A percentile compares a stretch with the other conserved stretches of the same genome.
phyloP scores from a whole-genome alignment of 23 red algal species.

The Gracilaria caudata region DNA sequence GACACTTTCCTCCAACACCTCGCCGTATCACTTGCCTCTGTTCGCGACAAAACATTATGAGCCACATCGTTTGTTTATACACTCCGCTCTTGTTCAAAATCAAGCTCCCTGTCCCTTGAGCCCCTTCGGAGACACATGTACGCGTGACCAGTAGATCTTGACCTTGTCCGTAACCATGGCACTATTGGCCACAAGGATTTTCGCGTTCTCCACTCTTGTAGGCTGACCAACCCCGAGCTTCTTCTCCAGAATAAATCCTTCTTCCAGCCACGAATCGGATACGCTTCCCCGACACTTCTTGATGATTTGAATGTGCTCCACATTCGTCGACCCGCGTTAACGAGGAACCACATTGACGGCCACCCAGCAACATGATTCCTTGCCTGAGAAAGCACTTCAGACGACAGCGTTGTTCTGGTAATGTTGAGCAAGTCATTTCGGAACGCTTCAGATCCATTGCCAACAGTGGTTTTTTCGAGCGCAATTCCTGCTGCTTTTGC shows the following conservation, averaged over 20 bases:
- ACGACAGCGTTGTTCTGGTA: conserved; percentile 86
- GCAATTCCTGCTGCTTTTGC: conserved; percentile 66
- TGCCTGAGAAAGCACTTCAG: conserved; percentile 90
- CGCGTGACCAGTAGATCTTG: conserved; percentile 96
- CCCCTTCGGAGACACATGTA: too few species aligned
- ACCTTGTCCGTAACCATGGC: conserved; percentile 99
- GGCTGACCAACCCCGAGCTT: conserved; percentile 96
- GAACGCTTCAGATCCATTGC: conserved; percentile 60
- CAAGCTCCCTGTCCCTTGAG: too few species aligned
- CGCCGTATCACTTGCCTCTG: too few species aligned
- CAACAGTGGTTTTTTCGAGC: conserved; percentile 76
- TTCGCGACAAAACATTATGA: too few species aligned
- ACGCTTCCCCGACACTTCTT: conserved; percentile 92
- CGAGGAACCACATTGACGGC: conserved; percentile 93
- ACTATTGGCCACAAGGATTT: conserved; percentile 96
- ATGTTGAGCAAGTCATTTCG: conserved; percentile 88
- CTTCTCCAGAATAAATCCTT: conserved; percentile 98
- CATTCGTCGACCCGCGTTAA: conserved; percentile 87
- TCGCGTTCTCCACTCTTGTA: conserved; percentile 93
- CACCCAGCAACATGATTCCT: conserved; percentile 91
- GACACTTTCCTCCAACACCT: too few species aligned
- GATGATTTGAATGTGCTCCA: conserved; percentile 99
- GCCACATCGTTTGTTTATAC: too few species aligned
- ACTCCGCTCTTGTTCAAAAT: too few species aligned
- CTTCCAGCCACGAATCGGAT: conserved; percentile 92